Base-by-base conservation (phyloP, 148 eudicot genomes). In the Chenopodium berlandieri region DNA sequence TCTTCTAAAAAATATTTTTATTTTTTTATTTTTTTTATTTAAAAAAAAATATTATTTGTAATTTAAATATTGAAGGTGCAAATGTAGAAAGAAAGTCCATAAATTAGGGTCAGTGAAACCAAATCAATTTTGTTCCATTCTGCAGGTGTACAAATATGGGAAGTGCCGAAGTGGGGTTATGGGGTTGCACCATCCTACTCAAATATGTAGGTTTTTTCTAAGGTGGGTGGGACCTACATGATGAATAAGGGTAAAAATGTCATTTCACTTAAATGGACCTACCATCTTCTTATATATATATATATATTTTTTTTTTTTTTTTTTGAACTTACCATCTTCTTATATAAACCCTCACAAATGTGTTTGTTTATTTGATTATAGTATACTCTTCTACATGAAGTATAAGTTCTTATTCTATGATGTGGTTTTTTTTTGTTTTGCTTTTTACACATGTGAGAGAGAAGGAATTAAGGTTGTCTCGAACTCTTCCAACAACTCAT, bases 71-170 rank as follows among this genome's bases (percentile, higher is more conserved):
- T 14, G 62, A 19, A 14, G 62, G 62, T 56, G 62, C 17, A 40
- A 40, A 40, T 40, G 44, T 40, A 40, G 17, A 19, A 56, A 56
- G 22, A 50, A 73, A 30, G 70, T 4, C 23, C 79, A 75, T 81
- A 60, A 81, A 75, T 48, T 66, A 50, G 75, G 79, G 75, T 68
- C 58, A 68, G 79, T 68, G 7, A 54, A 81, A 31, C 58, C 16
- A 76, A 54, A 75, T 67, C 50, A 82, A 76, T 48, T 50, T 82
- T 76, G 79, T 82, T 68, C 75, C 56, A 52, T 76, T 37, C 44
- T 75, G 84, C 84, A 82, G 79, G 75, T 76, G 79, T 75, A 58
- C 84, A 67, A 75, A 82, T 32, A 52, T 34, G 69, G 75, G 75
- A 56, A 75, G n/a, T n/a, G n/a, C n/a, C n/a, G n/a, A n/a, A n/a